phyloP scores from a whole-genome alignment of 805 yeast genomes.

The Wickerhamomyces sydowiorum region DNA sequence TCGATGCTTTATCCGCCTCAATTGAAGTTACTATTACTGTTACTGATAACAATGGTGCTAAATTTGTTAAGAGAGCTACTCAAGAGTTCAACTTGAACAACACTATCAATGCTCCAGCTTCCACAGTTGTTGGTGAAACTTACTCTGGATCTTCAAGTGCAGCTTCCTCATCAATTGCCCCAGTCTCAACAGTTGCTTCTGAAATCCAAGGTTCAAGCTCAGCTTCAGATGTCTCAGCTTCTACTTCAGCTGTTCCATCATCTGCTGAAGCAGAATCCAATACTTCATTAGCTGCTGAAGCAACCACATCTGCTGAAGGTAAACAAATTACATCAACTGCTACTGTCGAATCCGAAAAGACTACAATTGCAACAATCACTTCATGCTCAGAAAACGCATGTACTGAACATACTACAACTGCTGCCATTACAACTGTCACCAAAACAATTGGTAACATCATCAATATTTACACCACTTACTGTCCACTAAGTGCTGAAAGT shows the following conservation, averaged over 20 bases:
- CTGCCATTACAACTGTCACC: conserved; percentile 14
- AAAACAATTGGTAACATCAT: conserved; percentile 24
- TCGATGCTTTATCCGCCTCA: not conserved
- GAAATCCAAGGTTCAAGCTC: not conserved
- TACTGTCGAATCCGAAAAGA: conserved; percentile 1
- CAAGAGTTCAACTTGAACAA: not conserved
- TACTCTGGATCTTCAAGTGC: not conserved
- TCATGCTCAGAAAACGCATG: conserved; percentile 17
- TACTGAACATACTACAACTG: conserved; percentile 19
- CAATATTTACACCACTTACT: conserved; percentile 30
- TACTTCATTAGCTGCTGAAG: not conserved
- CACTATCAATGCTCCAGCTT: not conserved
- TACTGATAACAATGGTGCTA: not conserved
- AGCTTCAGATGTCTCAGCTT: not conserved
- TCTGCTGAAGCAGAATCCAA: no score
- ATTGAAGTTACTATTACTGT: not conserved
- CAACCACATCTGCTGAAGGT: not conserved
- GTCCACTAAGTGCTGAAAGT: conserved; percentile 21
- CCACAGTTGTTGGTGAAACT: not conserved
- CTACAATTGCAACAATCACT: conserved; percentile 3
- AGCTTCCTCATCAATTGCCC: not conserved
- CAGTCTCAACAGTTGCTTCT: not conserved
- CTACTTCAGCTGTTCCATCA: not conserved
- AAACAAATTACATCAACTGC: conserved; percentile 4
- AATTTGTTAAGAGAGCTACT: conserved; percentile 1